Base-by-base conservation (phyloP, 495 filamentous ascomycete genomes). In the Viridothelium virens region DNA sequence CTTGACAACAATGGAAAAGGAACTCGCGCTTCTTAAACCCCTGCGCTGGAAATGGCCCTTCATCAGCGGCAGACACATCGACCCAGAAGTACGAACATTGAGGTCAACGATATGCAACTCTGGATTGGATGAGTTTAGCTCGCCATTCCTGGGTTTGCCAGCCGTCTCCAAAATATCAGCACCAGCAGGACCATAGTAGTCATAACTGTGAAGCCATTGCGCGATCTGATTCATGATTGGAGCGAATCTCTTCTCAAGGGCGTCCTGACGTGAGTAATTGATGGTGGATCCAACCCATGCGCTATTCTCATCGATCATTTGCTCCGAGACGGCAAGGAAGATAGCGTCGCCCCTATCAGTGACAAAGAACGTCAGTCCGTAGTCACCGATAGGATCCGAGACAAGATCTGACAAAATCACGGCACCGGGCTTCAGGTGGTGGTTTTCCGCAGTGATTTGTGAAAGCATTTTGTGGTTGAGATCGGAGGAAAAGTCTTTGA, bases 61-160 rank as follows among this genome's bases (percentile, higher is more conserved):
- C 7, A 36, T 34, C 31, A 59, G 14, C 3, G 31, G 3, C 31
- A 36, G 31, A 18, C 31, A 59, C 53, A 59, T 7, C 5, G 69
- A 74, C 4, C 76, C 76, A 34, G 71, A 73, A 16, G 75, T 75
- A 36, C 76, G 65, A 18, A 72, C 75, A 48, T 78, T 78, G 41
- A 78, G 47, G 36, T 77, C 76, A 31, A 78, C 74, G 16, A 77
- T 70, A 14, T 71, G 65, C 14, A 68, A 66, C 64, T 18, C 16
- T 12, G 48, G 25, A 14, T 31, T 63, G 34, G 65, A 61, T 1
- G 66, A 3, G 1, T 66, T 14, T 2, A 16, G 3, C 6, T 64
- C 65, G n/a, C 11, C 66, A 64, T 56, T 53, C 11, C 25, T 18
- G 14, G 48, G n/a, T 18, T 53, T 48, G 9, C 31, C 36, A 41